phyloP scores from a whole-genome alignment of 2,329 filamentous ascomycete species.

The Aspergillus piperis region DNA sequence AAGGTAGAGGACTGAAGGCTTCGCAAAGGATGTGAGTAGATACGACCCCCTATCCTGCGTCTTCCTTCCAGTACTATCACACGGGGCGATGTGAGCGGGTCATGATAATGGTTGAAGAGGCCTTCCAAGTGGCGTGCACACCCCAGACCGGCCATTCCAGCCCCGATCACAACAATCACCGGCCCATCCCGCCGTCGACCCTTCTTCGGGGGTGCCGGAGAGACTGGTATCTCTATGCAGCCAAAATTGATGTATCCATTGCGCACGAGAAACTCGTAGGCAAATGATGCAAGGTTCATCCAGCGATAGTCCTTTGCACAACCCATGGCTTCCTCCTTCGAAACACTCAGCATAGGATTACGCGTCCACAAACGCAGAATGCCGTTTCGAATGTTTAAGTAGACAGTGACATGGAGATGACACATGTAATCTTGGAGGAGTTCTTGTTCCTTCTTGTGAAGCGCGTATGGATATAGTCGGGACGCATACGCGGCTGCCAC shows the following conservation, averaged over 20 bases:
- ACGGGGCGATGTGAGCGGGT: constrained; percentile 65
- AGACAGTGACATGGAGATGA: constrained; percentile 86
- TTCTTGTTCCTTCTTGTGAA: constrained; percentile 82
- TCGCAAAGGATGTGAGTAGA: constrained; percentile 78
- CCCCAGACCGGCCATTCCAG: constrained; percentile 89
- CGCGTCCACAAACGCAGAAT: constrained; percentile 87
- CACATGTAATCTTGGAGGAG: constrained; percentile 80
- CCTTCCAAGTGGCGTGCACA: constrained; percentile 89
- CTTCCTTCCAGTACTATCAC: constrained; percentile 85
- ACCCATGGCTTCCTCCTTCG: constrained; percentile 81
- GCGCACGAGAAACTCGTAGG: constrained; percentile 88
- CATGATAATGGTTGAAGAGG: constrained; percentile 77
- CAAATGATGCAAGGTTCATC: constrained; percentile 84
- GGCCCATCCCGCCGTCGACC: constrained; percentile 57
- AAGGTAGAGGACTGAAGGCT: constrained; percentile 59
- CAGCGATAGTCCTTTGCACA: constrained; percentile 85
- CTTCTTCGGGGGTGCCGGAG: constrained; percentile 42
- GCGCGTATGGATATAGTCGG: constrained; percentile 81
- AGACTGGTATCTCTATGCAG: constrained; percentile 71
- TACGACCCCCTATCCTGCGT: constrained; percentile 82
- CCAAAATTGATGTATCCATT: constrained; percentile 97
- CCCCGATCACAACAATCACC: constrained; percentile 83
- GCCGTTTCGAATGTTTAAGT: constrained; percentile 93
- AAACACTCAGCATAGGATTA: constrained; percentile 80
- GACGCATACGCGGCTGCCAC: constrained; percentile 87